phyloP scores from a whole-genome alignment of 1,139 yeast species.

The Yamadazyma triangularis region DNA sequence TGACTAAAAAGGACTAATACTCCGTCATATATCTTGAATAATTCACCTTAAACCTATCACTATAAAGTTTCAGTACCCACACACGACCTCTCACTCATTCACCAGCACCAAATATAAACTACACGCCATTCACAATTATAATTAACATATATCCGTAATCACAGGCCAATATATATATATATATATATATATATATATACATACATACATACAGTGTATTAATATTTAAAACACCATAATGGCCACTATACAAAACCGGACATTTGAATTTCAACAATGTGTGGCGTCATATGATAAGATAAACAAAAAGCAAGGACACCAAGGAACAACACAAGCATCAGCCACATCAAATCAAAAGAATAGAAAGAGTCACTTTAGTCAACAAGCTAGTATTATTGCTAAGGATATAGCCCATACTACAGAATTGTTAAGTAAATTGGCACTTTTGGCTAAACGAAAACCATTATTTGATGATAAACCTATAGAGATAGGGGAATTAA shows the following conservation, averaged over 20 bases:
- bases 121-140: background rate
- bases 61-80: too few species aligned
- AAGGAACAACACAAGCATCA: conserved; percentile 2
- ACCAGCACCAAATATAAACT: background rate
- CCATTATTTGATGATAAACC: conserved; percentile 96
- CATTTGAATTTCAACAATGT: conserved; percentile 83
- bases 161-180: too few species aligned
- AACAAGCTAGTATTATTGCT: conserved; percentile 79
- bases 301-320: conserved; percentile 31
- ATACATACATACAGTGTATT: too few species aligned
- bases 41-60: too few species aligned
- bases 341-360: conserved; percentile 15
- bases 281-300: conserved; percentile 65
- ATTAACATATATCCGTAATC: background rate
- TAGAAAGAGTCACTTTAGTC: conserved; percentile 63
- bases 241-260: conserved; percentile 60
- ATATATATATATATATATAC: too few species aligned
- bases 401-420: conserved; percentile 89
- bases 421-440: conserved; percentile 73
- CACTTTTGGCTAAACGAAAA: conserved; percentile 79
- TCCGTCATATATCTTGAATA: too few species aligned
- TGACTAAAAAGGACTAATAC: too few species aligned
- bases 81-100: background rate
- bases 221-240: conserved; percentile 1
- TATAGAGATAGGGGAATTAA: conserved; percentile 86